Conservation (phyloP, 1,284 basidiomycete species). For the Ustilago loliicola region DNA sequence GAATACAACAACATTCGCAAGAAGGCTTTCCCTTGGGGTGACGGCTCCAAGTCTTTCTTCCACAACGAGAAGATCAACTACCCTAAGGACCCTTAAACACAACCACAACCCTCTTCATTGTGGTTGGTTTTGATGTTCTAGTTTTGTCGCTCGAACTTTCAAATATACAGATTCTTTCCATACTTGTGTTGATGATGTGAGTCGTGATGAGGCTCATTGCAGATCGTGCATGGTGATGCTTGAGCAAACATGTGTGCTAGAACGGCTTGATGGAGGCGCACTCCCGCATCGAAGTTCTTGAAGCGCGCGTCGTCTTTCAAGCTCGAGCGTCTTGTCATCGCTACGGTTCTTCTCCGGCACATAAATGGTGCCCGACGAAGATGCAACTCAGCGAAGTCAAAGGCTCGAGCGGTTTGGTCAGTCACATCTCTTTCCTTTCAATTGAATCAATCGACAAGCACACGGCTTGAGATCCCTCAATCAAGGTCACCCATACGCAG, state of each 20-base stretch:
- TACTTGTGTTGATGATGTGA: neutral
- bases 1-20: conserved; percentile 65
- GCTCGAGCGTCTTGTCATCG: no score
- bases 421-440: no score
- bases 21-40: conserved; percentile 65
- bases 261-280: neutral
- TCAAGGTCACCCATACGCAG: neutral
- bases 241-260: neutral
- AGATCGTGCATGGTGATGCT: neutral
- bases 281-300: no score
- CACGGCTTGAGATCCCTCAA: neutral
- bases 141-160: neutral
- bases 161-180: neutral
- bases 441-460: neutral
- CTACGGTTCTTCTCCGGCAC: no score
- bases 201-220: neutral
- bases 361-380: no score
- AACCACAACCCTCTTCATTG: neutral
- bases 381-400: no score
- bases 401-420: no score
- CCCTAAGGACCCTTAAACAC: conserved; percentile 26
- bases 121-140: neutral
- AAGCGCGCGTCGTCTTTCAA: no score
- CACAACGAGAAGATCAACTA: conserved; percentile 66
- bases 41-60: conserved; percentile 61